A percentile compares a stretch with the other conserved stretches of the same genome.
phyloP scores from a whole-genome alignment of 1,139 yeast genomes.

The Magnusiomyces ingens region DNA sequence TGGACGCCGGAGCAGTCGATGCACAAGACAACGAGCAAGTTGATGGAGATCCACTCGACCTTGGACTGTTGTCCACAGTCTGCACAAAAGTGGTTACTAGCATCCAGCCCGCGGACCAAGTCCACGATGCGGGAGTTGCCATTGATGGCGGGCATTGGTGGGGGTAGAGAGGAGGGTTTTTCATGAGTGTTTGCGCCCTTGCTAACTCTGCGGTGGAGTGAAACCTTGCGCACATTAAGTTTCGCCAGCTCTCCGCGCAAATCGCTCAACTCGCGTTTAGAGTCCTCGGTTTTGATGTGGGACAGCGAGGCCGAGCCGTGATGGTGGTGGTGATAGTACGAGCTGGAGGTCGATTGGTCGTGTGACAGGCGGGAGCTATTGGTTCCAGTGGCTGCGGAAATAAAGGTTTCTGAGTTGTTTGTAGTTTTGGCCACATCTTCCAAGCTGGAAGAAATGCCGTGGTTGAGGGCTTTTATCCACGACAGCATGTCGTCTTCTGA shows the following conservation, averaged over 20 bases:
- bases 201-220: conserved; percentile 11
- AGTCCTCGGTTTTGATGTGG: neutral
- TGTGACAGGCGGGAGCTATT: neutral
- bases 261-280: conserved; percentile 7
- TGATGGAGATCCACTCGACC: conserved; percentile 88
- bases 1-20: conserved; percentile 76
- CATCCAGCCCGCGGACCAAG: conserved; percentile 31
- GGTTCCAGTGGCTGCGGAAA: neutral
- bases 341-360: neutral
- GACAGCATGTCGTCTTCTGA: conserved; percentile 58
- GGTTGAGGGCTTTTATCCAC: conserved; percentile 56
- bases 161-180: neutral
- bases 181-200: neutral
- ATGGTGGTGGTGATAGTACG: conserved; percentile 2
- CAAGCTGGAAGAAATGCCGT: conserved; percentile 32
- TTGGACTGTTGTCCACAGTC: conserved; percentile 62
- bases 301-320: neutral
- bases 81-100: conserved; percentile 62
- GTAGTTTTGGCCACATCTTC: conserved; percentile 10
- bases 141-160: neutral
- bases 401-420: neutral
- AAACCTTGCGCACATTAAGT: conserved; percentile 11
- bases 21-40: conserved; percentile 65
- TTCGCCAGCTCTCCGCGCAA: conserved; percentile 12
- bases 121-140: conserved; percentile 12